Evolutionary conservation across 1,284 basidiomycete species (phyloP), one percentile per base, ranked within the genome.

Genomic region (Malassezia obtusa): DNA sequence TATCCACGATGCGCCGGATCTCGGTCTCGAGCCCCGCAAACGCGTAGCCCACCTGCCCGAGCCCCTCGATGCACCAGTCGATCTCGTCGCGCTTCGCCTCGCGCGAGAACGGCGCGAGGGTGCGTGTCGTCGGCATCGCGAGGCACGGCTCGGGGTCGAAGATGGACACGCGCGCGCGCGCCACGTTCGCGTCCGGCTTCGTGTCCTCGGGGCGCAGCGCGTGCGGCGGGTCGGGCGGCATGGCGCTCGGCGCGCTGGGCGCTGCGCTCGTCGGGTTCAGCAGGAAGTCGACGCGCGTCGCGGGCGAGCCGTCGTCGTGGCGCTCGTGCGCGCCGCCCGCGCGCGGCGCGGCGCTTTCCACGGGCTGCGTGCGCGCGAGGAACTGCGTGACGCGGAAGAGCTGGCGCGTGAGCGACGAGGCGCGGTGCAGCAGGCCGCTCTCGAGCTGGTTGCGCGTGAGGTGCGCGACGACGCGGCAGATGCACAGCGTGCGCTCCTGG

Each of bases 21-120:
- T 71, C 64, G 12, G 52, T 40, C 14, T 64, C 67, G 52, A 71
- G 54, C 17, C 59, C 60, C 10, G 68, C 52, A 58, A 60, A 69
- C 2, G 70, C 68, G 22, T 62, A 72, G 9, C 68, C 70, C 5
- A 71, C 45, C 50, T 71, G 68, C 10, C 61, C 60, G 14, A 72
- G 51, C 9, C 57, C 70, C 50, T 69, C 59, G 33, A 69, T 50
- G 35, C 64, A 57, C 15, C 57, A 50, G 8, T 60, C 60, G 17
- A 71, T 64, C 56, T 72, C 70, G n/a, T 36, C 25, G 43, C 45
- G 46, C 52, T 69, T 71, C 24, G 60, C 62, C 17, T 49, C 59
- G n/a, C 57, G 50, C 19, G 66, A 65, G 48, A 61, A 72, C 0
- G 68, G 61, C 1, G 57, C 60, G 3, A 69, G 55, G 36, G 40